Evolutionary conservation across 768 basidiomycete genomes (phyloP), one percentile per base, ranked within the genome.

Genomic region (Russula foetens): DNA sequence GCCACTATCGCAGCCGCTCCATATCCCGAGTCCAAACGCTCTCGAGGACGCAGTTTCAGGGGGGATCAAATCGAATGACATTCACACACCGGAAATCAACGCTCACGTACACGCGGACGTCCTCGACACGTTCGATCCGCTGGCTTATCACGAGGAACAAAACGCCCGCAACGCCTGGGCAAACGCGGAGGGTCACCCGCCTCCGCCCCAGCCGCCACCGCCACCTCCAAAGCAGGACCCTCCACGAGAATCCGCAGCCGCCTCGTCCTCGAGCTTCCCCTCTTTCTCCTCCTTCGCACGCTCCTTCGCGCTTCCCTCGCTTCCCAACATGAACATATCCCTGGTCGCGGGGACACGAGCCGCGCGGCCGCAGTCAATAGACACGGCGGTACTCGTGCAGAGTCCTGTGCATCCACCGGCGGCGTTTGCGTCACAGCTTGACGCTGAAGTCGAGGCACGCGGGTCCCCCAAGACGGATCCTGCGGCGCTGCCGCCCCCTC

Each of bases 221-320:
- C 55, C 52, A 12, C 51, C 60, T 15, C 55, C 52, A 15, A 60
- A 39, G 23, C 23, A 52, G 21, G 49, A 65, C 9, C 33, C 51
- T 8, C 21, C 24, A 24, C 44, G 59, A 66, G 49, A 50, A 62
- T 33, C 56, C 2, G 50, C 53, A 7, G 26, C 48, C 15, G 39
- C 64, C 49, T 48, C 72, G 70, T 28, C 73, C 73, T 55, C 76
- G 71, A 50, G 68, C 0, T 88, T 86, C 60, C 78, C 86, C 0
- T 84, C 86, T 2, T 75, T 90, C 26, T 81, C 85, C 14, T 78
- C 88, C 3, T 70, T 90, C 28, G 85, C 88, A 2, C 83, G 84
- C 45, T 79, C 82, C 11, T 81, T 89, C 66, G 74, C 85, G 9
- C 77, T 85, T 35, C 82, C 76, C 11, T 73, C 83, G 71, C 29